These are phyloP conservation scores for Heliamphora pulchella DNA, from an alignment of 179 eudicot species.

Conservation along the genomic window DNA sequence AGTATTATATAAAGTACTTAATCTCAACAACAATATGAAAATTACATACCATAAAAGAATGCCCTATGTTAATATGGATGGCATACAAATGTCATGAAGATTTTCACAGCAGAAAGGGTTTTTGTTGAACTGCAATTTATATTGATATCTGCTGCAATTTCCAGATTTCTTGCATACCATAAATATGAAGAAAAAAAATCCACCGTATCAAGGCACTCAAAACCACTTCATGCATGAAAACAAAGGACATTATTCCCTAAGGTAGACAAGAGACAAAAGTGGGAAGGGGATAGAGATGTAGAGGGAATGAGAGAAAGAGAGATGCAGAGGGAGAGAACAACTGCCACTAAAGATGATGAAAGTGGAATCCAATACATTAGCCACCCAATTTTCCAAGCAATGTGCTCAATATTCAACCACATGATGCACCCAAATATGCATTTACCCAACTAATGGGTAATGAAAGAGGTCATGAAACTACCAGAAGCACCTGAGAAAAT, in stretches of 20 bases:
- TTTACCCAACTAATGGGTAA: no score
- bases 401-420: no score
- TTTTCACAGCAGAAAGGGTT: not conserved
- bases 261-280: no score
- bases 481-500: no score
- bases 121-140: not conserved
- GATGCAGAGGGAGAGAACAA: not conserved
- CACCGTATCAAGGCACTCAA: no score
- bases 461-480: no score
- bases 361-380: not conserved
- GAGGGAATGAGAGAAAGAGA: no score
- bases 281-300: no score
- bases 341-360: not conserved
- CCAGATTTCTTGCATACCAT: not conserved
- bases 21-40: slow-evolving; percentile 2
- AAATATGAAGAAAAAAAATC: no score
- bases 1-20: not conserved
- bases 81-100: not conserved
- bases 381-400: not conserved
- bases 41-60: not conserved
- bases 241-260: no score
- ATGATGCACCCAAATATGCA: no score
- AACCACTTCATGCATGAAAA: no score
- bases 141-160: not conserved
- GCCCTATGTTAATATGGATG: slow-evolving; percentile 1